phyloP scores from a whole-genome alignment of 345 rosid genomes.

The Stellera chamaejasme region DNA sequence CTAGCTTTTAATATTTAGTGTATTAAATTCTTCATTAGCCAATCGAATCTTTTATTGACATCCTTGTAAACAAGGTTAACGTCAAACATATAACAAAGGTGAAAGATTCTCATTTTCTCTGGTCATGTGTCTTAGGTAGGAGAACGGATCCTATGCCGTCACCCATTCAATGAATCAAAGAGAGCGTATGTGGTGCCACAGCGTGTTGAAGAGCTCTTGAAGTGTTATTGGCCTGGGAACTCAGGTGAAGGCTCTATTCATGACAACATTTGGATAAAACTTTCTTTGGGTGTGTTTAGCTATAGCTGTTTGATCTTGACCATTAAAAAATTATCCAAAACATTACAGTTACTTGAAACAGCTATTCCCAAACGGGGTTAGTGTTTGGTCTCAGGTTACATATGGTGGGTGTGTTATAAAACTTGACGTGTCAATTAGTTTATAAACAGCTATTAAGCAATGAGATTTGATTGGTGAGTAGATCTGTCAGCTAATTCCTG shows the following conservation, averaged over 20 bases:
- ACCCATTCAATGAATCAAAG: constrained; percentile 93
- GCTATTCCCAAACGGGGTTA: no score
- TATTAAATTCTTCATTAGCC: no score
- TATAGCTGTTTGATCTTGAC: no score
- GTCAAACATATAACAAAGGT: not conserved
- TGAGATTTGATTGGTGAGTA: not conserved
- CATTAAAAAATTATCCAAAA: no score
- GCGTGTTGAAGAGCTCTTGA: constrained; percentile 79
- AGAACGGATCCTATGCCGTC: constrained; percentile 85
- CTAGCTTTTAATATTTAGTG: no score
- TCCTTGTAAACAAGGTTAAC: not conserved
- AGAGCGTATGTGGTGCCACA: constrained; percentile 94
- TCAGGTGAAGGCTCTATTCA: constrained; percentile 42
- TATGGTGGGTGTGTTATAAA: no score
- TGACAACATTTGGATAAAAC: not conserved
- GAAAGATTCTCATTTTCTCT: not conserved
- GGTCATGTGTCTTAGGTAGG: constrained; percentile 45
- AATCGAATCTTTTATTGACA: no score
- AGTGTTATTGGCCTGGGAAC: constrained; percentile 86
- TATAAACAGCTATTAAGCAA: not conserved
- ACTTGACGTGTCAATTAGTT: no score
- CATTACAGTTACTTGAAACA: no score
- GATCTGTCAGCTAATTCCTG: no score
- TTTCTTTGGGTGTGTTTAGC: no score
- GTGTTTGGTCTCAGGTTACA: no score